A percentile compares a stretch with the other conserved stretches of the same genome.
These are phyloP conservation scores for Penicillium sp. DNA, from an alignment of 2,329 filamentous ascomycete species.

Conservation along the genomic window DNA sequence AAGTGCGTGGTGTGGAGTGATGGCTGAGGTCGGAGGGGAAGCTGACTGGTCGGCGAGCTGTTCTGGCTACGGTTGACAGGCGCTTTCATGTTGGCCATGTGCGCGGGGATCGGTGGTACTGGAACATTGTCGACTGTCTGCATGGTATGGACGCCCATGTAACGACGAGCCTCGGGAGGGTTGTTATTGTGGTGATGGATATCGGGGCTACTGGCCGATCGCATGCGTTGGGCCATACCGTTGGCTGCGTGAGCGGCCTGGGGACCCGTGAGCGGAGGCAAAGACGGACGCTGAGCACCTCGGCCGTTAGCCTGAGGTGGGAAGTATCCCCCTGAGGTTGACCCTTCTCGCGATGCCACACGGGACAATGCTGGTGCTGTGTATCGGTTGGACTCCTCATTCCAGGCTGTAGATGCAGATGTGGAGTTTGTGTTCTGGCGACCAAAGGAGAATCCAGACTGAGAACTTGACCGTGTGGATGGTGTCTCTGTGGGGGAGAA, in stretches of 20 bases:
- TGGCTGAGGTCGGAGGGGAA: slow-evolving; percentile 62
- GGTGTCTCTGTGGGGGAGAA: slow-evolving; percentile 82
- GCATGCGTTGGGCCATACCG: slow-evolving; percentile 65
- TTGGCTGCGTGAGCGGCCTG: slow-evolving; percentile 52
- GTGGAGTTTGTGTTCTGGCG: slow-evolving; percentile 69
- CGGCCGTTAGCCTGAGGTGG: slow-evolving; percentile 63
- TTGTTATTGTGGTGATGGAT: slow-evolving; percentile 67
- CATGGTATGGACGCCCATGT: slow-evolving; percentile 58
- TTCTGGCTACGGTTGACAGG: slow-evolving; percentile 75
- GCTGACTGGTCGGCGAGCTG: slow-evolving; percentile 70
- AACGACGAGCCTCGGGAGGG: slow-evolving; percentile 48
- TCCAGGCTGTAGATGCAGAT: slow-evolving; percentile 52
- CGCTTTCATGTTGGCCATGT: slow-evolving; percentile 61
- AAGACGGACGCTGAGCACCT: slow-evolving; percentile 67
- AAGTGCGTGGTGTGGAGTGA: slow-evolving; percentile 41
- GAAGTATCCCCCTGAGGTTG: slow-evolving; percentile 64
- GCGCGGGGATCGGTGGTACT: slow-evolving; percentile 74
- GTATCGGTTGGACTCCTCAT: slow-evolving; percentile 76
- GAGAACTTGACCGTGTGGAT: slow-evolving; percentile 56
- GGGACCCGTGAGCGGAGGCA: slow-evolving; percentile 66
- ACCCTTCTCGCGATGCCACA: slow-evolving; percentile 74
- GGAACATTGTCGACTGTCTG: slow-evolving; percentile 60
- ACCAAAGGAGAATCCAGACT: slow-evolving; percentile 74
- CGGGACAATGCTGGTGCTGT: slow-evolving; percentile 85
- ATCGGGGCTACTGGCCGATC: slow-evolving; percentile 94